These are phyloP conservation scores for Fistulinella prunicolor DNA, from an alignment of 768 basidiomycete genomes.

Conservation along the genomic window DNA sequence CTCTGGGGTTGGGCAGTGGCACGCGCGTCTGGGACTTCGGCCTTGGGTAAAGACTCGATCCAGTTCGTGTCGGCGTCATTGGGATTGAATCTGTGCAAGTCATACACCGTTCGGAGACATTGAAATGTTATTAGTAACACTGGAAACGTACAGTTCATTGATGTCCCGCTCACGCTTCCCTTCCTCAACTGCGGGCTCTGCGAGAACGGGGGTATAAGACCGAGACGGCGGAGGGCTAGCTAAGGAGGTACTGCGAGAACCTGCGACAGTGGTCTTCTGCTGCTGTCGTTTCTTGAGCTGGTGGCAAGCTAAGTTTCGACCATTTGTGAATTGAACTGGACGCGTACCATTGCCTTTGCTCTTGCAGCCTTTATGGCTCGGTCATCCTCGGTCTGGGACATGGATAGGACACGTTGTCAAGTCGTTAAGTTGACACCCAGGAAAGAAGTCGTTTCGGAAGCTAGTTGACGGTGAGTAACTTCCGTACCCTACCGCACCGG, in stretches of 20 bases:
- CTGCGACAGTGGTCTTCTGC: constrained; percentile 51
- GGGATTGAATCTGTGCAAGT: constrained; percentile 42
- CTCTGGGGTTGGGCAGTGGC: constrained; percentile 34
- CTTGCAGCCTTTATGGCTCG: constrained; percentile 80
- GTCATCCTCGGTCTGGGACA: constrained; percentile 59
- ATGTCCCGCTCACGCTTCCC: constrained; percentile 46
- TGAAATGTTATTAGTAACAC: not conserved
- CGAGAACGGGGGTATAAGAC: constrained; percentile 51
- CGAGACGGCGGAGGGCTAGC: constrained; percentile 47
- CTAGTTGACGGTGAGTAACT: constrained; percentile 3
- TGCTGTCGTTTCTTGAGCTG: constrained; percentile 85
- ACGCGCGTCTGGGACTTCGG: constrained; percentile 27
- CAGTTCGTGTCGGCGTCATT: constrained; percentile 49
- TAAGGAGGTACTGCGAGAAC: constrained; percentile 30
- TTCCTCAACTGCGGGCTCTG: constrained; percentile 40
- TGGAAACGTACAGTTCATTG: constrained; percentile 59
- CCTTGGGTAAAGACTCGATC: constrained; percentile 57
- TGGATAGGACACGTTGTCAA: constrained; percentile 12
- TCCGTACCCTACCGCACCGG: not conserved
- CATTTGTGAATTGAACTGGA: not conserved
- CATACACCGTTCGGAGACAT: constrained; percentile 6
- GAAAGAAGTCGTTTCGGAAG: constrained; percentile 5
- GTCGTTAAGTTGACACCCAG: constrained; percentile 1
- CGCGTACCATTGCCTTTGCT: constrained; percentile 74
- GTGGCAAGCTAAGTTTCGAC: constrained; percentile 8